Evolutionary conservation across 148 eudicot species (phyloP), one percentile per base, ranked within the genome.

Genomic region (Limonium bicolor): DNA sequence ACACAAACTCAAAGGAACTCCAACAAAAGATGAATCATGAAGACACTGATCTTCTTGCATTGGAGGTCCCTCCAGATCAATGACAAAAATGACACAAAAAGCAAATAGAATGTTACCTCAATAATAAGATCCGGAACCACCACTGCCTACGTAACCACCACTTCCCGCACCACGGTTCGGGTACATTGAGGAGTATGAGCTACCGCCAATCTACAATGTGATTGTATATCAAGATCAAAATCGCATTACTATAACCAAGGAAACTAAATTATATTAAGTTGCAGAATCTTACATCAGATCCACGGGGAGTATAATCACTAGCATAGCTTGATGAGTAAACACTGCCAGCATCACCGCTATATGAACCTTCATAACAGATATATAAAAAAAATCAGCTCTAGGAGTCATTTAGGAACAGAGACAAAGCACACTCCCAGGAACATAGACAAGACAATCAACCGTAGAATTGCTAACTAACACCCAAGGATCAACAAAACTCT

Each of bases 101-200:
- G 10, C 30, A 1, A 12, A 3, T 38, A 38, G 3, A 38, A 16
- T 3, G 45, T 5, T 61, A 65, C 76, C 72, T 90, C 68, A 90
- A 57, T 84, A 90, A 57, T 90, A 90, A 11, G 97, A 80, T 56
- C 95, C 73, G 12, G 95, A 90, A 43, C 80, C 67, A 39, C 93
- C 63, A 34, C 87, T 67, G 48, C 87, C 93, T 82, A 75, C 69
- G 59, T 84, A 80, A 47, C 86, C 70, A 62, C 76, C 71, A 15
- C 77, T 61, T 16, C 94, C 76, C 60, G 73, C 16, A 38, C 84
- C 77, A 30, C 95, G 93, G 53, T 87, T 53, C 27, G 97, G 59
- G 53, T 84, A 90, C 31, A 78, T 45, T 0, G 97, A 77, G 2
- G 97, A 74, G 64, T 84, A 90, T 24, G 97, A 84, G 66, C 84